Percentiles rank a stretch among this genome's conserved stretches.
Evolutionary conservation across 441 rosid genomes (phyloP).

Genomic region (Isatis lusitanica): DNA sequence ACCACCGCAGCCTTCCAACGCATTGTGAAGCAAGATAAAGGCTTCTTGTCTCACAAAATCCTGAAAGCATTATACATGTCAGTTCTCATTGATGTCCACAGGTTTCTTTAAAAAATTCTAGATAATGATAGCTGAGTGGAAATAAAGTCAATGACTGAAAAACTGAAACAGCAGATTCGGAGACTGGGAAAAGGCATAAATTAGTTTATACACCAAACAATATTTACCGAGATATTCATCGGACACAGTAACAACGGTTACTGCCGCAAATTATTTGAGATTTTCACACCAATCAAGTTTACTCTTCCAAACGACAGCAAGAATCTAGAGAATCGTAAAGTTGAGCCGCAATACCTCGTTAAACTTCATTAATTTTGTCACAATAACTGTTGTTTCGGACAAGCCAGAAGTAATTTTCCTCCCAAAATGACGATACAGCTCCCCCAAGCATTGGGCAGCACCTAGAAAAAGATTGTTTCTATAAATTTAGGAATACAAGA

Average conservation of each 20-base stretch:
- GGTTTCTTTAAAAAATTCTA: not conserved
- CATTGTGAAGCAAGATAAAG: slow-evolving; percentile 88
- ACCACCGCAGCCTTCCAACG: slow-evolving; percentile 95
- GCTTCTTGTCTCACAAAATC: slow-evolving; percentile 97
- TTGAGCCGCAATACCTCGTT: slow-evolving; percentile 58
- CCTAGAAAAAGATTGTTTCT: slow-evolving; percentile 44
- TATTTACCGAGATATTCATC: slow-evolving; percentile 11
- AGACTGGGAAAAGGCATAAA: slow-evolving; percentile 8
- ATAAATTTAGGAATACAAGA: slow-evolving; percentile 28
- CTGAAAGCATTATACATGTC: slow-evolving; percentile 42
- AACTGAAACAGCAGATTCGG: not conserved
- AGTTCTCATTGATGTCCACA: slow-evolving; percentile 1
- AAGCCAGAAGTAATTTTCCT: slow-evolving; percentile 87
- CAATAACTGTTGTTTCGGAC: slow-evolving; percentile 85
- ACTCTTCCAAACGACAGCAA: slow-evolving; percentile 4
- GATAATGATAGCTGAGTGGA: slow-evolving; percentile 4
- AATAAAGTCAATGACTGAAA: not conserved
- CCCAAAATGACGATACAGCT: slow-evolving; percentile 80
- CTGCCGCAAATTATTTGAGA: not conserved
- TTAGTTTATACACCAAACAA: not conserved
- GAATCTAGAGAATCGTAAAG: slow-evolving; percentile 6
- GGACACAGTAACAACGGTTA: slow-evolving; percentile 18
- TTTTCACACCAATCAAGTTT: slow-evolving; percentile 16
- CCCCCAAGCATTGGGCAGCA: slow-evolving; percentile 93
- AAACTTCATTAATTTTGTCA: slow-evolving; percentile 82